These are phyloP conservation scores for Leptodermis oblonga DNA, from an alignment of 257 asterid species.

Conservation along the genomic window DNA sequence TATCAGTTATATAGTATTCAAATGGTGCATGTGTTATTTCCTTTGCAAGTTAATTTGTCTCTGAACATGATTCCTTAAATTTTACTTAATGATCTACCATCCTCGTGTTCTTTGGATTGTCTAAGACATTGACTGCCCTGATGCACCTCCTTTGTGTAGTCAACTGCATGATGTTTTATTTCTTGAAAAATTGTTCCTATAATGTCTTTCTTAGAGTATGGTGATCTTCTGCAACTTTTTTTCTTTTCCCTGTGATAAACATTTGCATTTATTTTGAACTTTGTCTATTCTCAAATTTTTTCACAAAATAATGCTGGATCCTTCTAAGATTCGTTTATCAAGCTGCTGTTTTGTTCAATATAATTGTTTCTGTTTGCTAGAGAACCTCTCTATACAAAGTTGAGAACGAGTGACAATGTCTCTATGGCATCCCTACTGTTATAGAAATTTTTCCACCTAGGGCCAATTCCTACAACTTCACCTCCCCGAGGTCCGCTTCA, in stretches of 20 bases:
- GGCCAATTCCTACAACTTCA: too few species aligned
- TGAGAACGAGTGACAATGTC: neutral
- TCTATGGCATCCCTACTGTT: neutral
- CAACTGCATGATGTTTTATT: neutral
- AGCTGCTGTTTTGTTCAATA: too few species aligned
- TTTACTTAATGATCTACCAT: neutral
- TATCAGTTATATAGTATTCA: neutral
- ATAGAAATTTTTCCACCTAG: too few species aligned
- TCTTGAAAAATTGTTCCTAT: neutral
- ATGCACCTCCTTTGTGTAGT: neutral
- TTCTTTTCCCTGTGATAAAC: neutral
- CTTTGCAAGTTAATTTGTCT: neutral
- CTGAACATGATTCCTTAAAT: neutral
- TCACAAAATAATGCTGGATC: too few species aligned
- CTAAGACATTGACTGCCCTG: neutral
- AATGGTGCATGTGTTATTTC: neutral
- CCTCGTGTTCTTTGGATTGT: neutral
- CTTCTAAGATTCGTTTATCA: too few species aligned
- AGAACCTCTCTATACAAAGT: neutral
- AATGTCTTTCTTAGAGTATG: neutral
- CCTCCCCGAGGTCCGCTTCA: too few species aligned
- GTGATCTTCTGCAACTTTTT: neutral
- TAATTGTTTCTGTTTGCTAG: too few species aligned
- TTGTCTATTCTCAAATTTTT: neutral
- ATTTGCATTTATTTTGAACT: neutral